Evolutionary conservation across 768 basidiomycete genomes (phyloP), one percentile per base, ranked within the genome.

Genomic region (Mycena capillaripes): DNA sequence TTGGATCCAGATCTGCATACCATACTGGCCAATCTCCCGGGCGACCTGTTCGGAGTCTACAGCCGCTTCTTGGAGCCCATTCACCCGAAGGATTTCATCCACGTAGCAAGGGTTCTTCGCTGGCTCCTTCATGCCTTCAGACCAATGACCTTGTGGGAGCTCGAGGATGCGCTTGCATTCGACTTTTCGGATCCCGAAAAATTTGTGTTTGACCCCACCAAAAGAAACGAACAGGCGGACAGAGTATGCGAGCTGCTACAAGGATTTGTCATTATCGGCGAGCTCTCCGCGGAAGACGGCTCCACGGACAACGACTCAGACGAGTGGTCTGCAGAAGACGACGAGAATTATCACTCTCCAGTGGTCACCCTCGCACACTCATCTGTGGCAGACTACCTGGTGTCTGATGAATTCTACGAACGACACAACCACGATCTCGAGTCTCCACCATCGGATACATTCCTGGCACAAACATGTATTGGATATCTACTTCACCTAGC

Each of bases 401-500:
- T 25, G 12, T 52, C 50, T 27, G 25, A 10, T 27, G 50, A 52
- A 27, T 52, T 52, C 25, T 10, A 19, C 25, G 19, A 3, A 6
- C 8, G 21, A 52, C 12, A 52, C 27, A 12, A 27, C 7, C 27
- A 52, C 50, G 6, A 27, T 52, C 12, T 52, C 16, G 27, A 12
- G 12, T 12, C 19, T 9, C 25, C 25, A 27, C 10, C 50, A 4
- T 52, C 50, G 25, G 50, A 52, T 25, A 52, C 50, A 14, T 52
- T 52, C 8, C 23, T 52, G 27, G 50, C 50, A 29, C 50, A 52
- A 52, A 40, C 57, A 58, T 58, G 57, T 16, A 14, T 58, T 5
- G 57, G 57, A 16, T 23, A 40, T 25, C 57, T 58, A 14, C 57
- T 58, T n/a, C 57, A 58, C 23, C 25, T 58, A 25, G 57, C 57